phyloP scores from a whole-genome alignment of 768 basidiomycete species.

The Hirschioporus abietinus region DNA sequence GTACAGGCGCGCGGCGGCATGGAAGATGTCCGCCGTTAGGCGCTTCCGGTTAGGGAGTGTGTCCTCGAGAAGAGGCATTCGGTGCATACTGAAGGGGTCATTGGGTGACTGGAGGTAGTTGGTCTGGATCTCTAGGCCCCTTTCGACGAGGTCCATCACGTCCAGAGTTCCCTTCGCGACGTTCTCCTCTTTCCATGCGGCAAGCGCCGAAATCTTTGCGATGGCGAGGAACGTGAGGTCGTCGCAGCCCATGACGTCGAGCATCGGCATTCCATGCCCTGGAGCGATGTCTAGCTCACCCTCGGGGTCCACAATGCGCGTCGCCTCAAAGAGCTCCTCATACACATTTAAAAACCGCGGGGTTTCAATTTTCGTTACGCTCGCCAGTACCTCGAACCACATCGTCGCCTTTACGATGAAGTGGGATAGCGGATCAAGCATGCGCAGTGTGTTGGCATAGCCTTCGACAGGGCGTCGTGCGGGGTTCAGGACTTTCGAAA shows the following conservation, averaged over 20 bases:
- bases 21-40: conserved; percentile 50
- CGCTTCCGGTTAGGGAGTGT: conserved; percentile 28
- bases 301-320: conserved; percentile 31
- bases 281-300: conserved; percentile 20
- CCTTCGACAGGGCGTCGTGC: conserved; percentile 22
- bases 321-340: conserved; percentile 48
- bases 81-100: conserved; percentile 15
- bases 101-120: conserved; percentile 36
- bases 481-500: conserved; percentile 39
- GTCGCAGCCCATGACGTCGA: conserved; percentile 81
- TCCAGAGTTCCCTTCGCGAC: conserved; percentile 41
- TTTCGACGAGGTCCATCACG: conserved; percentile 52
- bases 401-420: conserved; percentile 82
- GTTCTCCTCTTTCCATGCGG: conserved; percentile 56
- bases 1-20: conserved; percentile 68
- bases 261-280: conserved; percentile 41
- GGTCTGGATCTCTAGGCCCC: conserved; percentile 47
- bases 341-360: conserved; percentile 58
- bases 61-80: conserved; percentile 9
- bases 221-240: conserved; percentile 75
- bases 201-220: conserved; percentile 64
- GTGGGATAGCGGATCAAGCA: conserved; percentile 44
- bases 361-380: conserved; percentile 55
- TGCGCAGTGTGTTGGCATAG: conserved; percentile 39
- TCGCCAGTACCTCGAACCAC: conserved; percentile 84